Evolutionary conservation across 495 filamentous ascomycete genomes (phyloP).

Genomic region (Penicillium coffeae): DNA sequence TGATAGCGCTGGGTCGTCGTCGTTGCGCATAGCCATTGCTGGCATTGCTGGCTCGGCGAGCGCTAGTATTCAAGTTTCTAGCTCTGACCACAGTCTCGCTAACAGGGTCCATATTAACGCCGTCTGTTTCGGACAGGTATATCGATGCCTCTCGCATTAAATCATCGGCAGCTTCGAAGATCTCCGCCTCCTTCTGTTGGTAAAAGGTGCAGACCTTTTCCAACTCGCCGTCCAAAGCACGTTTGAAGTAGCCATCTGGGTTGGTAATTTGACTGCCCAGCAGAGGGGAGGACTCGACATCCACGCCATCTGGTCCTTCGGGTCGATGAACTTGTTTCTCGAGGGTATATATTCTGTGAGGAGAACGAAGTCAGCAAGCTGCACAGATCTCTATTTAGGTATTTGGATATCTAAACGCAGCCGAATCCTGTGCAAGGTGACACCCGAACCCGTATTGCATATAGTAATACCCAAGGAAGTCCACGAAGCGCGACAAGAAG

Average conservation of each 20-base stretch:
- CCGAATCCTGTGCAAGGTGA: constrained; percentile 24
- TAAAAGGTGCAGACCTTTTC: constrained; percentile 94
- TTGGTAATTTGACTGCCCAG: constrained; percentile 56
- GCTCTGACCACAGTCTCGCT: constrained; percentile 46
- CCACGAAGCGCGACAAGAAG: constrained; percentile 1
- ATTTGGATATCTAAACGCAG: constrained; percentile 9
- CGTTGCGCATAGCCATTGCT: constrained; percentile 33
- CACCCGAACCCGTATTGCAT: constrained; percentile 15
- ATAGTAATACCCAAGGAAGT: constrained; percentile 1
- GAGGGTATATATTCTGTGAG: constrained; percentile 78
- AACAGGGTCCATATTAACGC: constrained; percentile 51
- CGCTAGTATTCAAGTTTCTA: constrained; percentile 39
- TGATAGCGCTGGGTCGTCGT: constrained; percentile 48
- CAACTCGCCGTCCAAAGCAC: constrained; percentile 80
- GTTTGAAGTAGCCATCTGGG: constrained; percentile 72
- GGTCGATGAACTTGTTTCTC: constrained; percentile 69
- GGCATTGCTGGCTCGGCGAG: constrained; percentile 44
- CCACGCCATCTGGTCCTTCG: constrained; percentile 43
- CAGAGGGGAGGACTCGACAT: constrained; percentile 81
- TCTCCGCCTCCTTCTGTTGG: constrained; percentile 77
- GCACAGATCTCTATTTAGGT: constrained; percentile 5
- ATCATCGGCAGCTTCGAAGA: constrained; percentile 74
- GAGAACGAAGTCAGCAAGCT: constrained; percentile 19
- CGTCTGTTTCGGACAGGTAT: constrained; percentile 62
- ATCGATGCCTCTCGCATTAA: constrained; percentile 70